Evolutionary conservation across 2,329 filamentous ascomycete species (phyloP).

Genomic region (Thelonectria rubi): DNA sequence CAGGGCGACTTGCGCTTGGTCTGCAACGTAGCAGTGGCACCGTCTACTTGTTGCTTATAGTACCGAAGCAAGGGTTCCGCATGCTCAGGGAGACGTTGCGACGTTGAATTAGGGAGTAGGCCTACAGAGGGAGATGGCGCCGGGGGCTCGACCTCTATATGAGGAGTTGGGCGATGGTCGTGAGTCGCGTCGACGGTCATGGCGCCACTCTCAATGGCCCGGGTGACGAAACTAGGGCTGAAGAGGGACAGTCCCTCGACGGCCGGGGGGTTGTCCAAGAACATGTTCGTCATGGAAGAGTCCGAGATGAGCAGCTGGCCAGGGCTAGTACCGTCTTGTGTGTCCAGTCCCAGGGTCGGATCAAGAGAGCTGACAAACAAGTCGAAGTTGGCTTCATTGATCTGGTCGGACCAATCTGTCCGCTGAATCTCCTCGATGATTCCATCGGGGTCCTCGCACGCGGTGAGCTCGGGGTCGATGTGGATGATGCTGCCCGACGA

Average conservation of each 20-base stretch:
- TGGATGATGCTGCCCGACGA: conserved; percentile 24
- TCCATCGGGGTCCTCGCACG: conserved; percentile 30
- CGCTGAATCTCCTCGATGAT: conserved; percentile 36
- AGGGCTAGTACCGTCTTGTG: conserved; percentile 2
- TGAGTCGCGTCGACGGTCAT: background rate
- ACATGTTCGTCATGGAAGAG: conserved; percentile 26
- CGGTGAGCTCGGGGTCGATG: conserved; percentile 22
- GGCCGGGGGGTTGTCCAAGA: conserved; percentile 34
- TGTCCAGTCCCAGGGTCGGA: conserved; percentile 13
- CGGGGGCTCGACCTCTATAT: background rate
- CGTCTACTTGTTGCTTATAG: conserved; percentile 42
- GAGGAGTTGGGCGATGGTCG: background rate
- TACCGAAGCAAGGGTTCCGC: conserved; percentile 43
- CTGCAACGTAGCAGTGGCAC: conserved; percentile 41
- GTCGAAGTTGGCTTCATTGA: conserved; percentile 33
- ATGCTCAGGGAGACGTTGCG: conserved; percentile 30
- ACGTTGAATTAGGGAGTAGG: background rate
- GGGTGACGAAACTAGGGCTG: conserved; percentile 36
- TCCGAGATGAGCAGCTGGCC: conserved; percentile 28
- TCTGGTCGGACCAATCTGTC: conserved; percentile 35
- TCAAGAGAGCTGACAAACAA: conserved; percentile 33
- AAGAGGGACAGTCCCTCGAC: conserved; percentile 36
- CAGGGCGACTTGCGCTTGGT: conserved; percentile 52
- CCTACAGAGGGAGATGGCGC: conserved; percentile 8
- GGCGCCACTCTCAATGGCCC: conserved; percentile 30